Percentiles rank a stretch among this genome's conserved stretches.
These are phyloP conservation scores for Hygrocybe coccinea DNA, from an alignment of 768 basidiomycete species.

Conservation along the genomic window DNA sequence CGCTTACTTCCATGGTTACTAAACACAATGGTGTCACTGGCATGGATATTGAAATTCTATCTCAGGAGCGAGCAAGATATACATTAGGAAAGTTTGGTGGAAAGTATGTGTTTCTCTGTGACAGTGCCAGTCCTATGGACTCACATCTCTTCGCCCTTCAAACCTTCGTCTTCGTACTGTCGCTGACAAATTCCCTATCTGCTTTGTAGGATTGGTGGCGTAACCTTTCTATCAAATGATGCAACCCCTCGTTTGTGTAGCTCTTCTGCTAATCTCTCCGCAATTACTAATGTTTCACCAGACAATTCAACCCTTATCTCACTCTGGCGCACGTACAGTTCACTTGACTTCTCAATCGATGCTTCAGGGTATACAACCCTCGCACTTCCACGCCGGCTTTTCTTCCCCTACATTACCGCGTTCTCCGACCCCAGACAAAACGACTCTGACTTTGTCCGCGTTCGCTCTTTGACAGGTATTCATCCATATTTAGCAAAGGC, in stretches of 20 bases:
- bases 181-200: constrained; percentile 2
- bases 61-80: constrained; percentile 43
- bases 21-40: constrained; percentile 32
- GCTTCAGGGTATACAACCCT: constrained; percentile 46
- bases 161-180: no score
- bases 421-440: constrained; percentile 46
- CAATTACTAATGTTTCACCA: constrained; percentile 15
- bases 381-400: constrained; percentile 64
- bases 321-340: constrained; percentile 71
- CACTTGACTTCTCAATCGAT: constrained; percentile 47
- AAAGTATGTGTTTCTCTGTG: constrained; percentile 34
- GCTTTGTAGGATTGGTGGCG: constrained; percentile 53
- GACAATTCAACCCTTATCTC: constrained; percentile 72
- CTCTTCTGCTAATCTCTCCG: neutral
- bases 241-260: constrained; percentile 42
- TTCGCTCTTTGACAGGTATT: constrained; percentile 56
- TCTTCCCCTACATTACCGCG: constrained; percentile 65
- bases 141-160: no score
- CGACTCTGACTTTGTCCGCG: constrained; percentile 17
- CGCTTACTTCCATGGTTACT: constrained; percentile 47
- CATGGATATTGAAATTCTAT: constrained; percentile 41
- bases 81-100: constrained; percentile 51
- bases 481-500: constrained; percentile 69
- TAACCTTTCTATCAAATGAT: constrained; percentile 64
- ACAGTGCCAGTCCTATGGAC: no score